Percentiles rank a stretch among this genome's conserved stretches.
phyloP scores from a whole-genome alignment of 208 protist genomes.

The Acanthamoeba quina region DNA sequence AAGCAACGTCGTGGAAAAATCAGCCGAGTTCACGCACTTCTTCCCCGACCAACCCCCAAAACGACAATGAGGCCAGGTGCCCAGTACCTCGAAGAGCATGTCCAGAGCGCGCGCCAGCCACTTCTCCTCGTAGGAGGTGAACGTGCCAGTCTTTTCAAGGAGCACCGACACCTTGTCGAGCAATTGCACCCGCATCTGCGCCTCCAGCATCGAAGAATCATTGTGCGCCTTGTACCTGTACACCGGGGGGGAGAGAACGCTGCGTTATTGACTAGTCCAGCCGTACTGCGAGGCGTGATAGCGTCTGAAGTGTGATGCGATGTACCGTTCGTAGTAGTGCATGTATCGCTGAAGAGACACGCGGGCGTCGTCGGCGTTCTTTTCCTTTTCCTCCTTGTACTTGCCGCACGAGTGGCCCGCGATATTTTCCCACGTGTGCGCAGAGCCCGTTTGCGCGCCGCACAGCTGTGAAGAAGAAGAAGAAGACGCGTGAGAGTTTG shows the following conservation, averaged over 20 bases:
- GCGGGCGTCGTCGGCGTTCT: conserved; percentile 47
- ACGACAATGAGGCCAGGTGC: neutral
- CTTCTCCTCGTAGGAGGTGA: conserved; percentile 52
- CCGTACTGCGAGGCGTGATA: no score
- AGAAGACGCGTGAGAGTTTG: neutral
- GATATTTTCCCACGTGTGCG: conserved; percentile 54
- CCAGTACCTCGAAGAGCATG: conserved; percentile 57
- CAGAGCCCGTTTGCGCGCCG: conserved; percentile 1
- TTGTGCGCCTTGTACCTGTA: conserved; percentile 34
- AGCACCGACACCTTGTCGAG: conserved; percentile 45
- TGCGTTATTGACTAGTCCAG: neutral
- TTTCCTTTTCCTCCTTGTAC: conserved; percentile 21
- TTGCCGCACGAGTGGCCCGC: conserved; percentile 41
- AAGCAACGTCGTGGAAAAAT: neutral
- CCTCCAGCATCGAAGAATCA: conserved; percentile 15
- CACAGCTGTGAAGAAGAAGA: conserved; percentile 2
- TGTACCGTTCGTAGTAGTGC: conserved; percentile 44
- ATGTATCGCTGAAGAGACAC: conserved; percentile 45
- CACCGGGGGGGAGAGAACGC: neutral
- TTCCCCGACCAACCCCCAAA: neutral
- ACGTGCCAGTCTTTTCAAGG: neutral
- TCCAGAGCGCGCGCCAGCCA: conserved; percentile 46
- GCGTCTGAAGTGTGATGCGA: no score
- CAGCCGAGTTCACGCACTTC: neutral
- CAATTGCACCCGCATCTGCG: conserved; percentile 2